A percentile compares a stretch with the other conserved stretches of the same genome.
Evolutionary conservation across 2,329 filamentous ascomycete species (phyloP).

Genomic region (Neopestalotiopsis rosae): DNA sequence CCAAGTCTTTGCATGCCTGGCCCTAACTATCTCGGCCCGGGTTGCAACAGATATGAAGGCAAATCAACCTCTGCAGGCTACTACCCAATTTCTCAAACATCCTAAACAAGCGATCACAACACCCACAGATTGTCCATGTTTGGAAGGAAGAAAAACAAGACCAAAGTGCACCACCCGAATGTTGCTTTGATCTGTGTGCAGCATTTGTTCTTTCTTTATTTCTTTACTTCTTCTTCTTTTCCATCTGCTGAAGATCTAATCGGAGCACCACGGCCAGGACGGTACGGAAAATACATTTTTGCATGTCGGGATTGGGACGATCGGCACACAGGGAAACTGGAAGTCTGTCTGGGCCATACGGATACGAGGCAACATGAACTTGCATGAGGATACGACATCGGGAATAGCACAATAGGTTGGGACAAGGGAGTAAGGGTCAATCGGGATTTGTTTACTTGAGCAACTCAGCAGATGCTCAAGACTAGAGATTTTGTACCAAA

Average conservation of each 20-base stretch:
- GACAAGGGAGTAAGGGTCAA: background rate
- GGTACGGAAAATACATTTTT: constrained; percentile 6
- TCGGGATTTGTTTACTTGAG: background rate
- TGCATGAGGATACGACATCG: background rate
- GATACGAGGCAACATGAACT: background rate
- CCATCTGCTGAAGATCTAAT: background rate
- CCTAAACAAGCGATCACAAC: constrained; percentile 36
- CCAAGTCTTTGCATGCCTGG: constrained; percentile 54
- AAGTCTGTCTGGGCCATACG: background rate
- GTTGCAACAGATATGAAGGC: constrained; percentile 58
- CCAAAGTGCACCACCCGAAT: background rate
- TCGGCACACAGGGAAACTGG: background rate
- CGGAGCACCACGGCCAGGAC: background rate
- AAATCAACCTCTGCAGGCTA: constrained; percentile 58
- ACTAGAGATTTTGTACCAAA: background rate
- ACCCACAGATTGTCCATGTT: background rate
- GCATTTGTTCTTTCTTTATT: constrained; percentile 1
- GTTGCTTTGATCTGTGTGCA: background rate
- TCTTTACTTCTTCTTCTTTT: background rate
- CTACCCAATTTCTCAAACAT: constrained; percentile 58
- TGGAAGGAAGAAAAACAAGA: background rate
- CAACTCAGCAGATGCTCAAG: background rate
- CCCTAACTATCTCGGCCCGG: constrained; percentile 43
- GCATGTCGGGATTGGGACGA: background rate
- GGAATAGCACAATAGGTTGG: background rate